These are phyloP conservation scores for Citrus australasica DNA, from an alignment of 345 rosid genomes.

Conservation along the genomic window DNA sequence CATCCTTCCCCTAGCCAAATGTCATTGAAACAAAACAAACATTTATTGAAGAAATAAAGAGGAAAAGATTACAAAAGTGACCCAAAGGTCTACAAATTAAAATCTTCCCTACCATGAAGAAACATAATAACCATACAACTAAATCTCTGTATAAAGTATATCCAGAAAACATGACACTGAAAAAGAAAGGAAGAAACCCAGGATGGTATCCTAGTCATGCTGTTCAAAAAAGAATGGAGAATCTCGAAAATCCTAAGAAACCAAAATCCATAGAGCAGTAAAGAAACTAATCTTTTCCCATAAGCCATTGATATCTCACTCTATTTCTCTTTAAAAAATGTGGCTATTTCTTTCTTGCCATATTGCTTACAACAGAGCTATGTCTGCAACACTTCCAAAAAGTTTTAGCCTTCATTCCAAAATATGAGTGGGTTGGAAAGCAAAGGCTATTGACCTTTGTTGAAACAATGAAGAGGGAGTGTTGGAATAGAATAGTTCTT, in stretches of 20 bases:
- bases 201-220: not conserved
- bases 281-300: not conserved
- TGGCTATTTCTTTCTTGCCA: not conserved
- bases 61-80: not conserved
- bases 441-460: not conserved
- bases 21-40: not conserved
- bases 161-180: not conserved
- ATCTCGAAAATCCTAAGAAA: not conserved
- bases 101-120: not conserved
- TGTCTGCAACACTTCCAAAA: not conserved
- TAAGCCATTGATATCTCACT: not conserved
- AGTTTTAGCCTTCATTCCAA: not conserved
- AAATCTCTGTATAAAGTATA: not conserved
- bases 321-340: not conserved
- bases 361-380: not conserved
- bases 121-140: no score
- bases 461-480: not conserved
- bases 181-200: not conserved
- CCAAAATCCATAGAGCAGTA: not conserved
- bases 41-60: not conserved
- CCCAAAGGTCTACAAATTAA: not conserved
- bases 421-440: not conserved
- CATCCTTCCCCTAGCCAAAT: no score
- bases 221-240: not conserved
- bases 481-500: not conserved